Conservation (phyloP, 306 rosid genomes). For the Morella rubra region DNA sequence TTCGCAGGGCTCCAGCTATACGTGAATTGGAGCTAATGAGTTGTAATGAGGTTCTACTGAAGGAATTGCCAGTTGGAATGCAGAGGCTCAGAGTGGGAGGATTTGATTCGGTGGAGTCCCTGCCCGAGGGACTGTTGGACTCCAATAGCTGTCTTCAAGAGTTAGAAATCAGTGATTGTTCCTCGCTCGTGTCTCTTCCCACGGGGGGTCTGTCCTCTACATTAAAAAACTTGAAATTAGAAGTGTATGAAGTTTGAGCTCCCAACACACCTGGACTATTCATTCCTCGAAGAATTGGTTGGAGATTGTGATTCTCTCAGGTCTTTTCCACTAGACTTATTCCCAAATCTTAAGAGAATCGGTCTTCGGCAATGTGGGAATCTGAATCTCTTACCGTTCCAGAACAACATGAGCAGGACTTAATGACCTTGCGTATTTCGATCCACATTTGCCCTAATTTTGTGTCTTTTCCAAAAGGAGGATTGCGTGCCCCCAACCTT, state of each 20-base stretch:
- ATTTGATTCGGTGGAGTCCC: neutral
- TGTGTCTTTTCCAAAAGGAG: neutral
- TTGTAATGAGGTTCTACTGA: neutral
- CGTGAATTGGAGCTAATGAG: neutral
- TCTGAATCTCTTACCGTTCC: neutral
- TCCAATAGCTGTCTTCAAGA: neutral
- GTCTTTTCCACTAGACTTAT: neutral
- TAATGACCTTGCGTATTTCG: neutral
- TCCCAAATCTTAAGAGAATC: constrained; percentile 5
- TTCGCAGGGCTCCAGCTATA: neutral
- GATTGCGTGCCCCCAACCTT: neutral
- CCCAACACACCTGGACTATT: neutral
- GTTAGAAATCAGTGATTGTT: neutral
- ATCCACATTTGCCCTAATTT: neutral
- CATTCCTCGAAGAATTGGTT: neutral
- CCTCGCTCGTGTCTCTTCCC: neutral
- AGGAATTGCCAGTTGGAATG: neutral
- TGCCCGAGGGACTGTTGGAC: neutral
- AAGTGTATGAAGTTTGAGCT: neutral
- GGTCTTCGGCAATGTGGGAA: neutral
- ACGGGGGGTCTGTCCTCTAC: neutral
- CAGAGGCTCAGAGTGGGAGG: neutral
- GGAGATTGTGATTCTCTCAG: neutral
- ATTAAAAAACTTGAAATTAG: neutral
- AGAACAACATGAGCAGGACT: neutral